Base-by-base conservation (phyloP, 164 flowering plant species). In the Kalanchoe fedtschenkoi region DNA sequence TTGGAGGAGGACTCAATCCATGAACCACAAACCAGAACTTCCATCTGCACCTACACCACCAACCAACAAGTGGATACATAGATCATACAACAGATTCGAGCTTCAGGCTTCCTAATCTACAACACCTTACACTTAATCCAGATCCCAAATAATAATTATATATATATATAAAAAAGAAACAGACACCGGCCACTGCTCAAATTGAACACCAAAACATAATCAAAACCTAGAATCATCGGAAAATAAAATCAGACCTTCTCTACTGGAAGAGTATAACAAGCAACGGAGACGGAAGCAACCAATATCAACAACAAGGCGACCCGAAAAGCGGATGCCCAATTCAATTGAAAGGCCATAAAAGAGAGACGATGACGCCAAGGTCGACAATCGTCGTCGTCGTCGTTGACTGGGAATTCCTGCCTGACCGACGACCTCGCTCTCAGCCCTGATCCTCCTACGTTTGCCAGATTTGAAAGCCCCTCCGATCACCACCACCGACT, bases 241-340 rank as follows among this genome's bases (percentile, higher is more conserved):
- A 30, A 55, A 33, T 29, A 26, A 60, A 16, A 34, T 8, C 24
- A 33, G 13, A 76, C 81, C 81, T 74, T 70, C 26, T 80, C 84
- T 35, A 80, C 26, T 6, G 81, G 84, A 41, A 80, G 80, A 43
- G 70, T 62, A 22, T 63, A 22, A 58, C 70, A 77, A 53, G 81
- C 76, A 51, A 55, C 21, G 34, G 38, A 21, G 17, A 64, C 26
- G 66, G 66, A 69, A 22, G 59, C 69, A 15, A 74, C 5, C 29
- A 77, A 66, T 58, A 69, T 34, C 51, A 75, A 16, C 16, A 70
- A 62, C 26, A 77, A 56, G n/a, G 30, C 60, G 51, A 67, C n/a
- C 62, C 68, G 65, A 21, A 67, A 56, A 22, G 68, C 61, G 29
- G 73, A 65, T 56, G 64, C n/a, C 70, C 70, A 69, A 44, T 69